These are phyloP conservation scores for Boletus subcaerulescens DNA, from an alignment of 768 basidiomycete genomes.

Conservation along the genomic window DNA sequence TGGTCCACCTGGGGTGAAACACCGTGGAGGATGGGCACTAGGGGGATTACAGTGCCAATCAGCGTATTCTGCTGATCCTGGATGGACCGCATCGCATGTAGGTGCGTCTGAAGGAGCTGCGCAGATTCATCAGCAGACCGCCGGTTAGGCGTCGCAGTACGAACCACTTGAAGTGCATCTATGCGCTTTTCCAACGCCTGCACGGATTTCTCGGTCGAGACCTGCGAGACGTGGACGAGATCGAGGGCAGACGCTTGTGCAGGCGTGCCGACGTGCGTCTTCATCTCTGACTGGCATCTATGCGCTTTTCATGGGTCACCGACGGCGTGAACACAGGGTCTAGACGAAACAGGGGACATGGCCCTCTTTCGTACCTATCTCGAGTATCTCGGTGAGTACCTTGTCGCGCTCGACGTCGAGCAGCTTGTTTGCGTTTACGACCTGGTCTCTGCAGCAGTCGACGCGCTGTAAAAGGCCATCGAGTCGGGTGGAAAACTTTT, in stretches of 20 bases:
- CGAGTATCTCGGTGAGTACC: constrained; percentile 47
- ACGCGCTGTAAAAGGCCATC: constrained; percentile 50
- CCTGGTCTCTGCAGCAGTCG: constrained; percentile 51
- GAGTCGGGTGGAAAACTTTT: constrained; percentile 59
- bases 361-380: constrained; percentile 1
- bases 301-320: constrained; percentile 43
- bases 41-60: constrained; percentile 51
- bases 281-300: constrained; percentile 59
- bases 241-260: constrained; percentile 45
- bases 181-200: constrained; percentile 52
- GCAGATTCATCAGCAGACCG: constrained; percentile 27
- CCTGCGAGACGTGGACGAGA: constrained; percentile 38
- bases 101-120: constrained; percentile 49
- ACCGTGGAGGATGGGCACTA: constrained; percentile 59
- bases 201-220: constrained; percentile 37
- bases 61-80: constrained; percentile 36
- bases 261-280: constrained; percentile 54
- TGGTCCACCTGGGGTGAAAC: constrained; percentile 52
- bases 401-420: constrained; percentile 60
- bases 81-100: constrained; percentile 53
- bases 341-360: background rate
- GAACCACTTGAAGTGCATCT: constrained; percentile 54
- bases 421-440: constrained; percentile 50
- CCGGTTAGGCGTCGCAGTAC: constrained; percentile 1
- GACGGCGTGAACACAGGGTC: too few relatives aligned